These are phyloP conservation scores for Dendrocalamus latiflorus DNA, from an alignment of 202 grass and related monocot species.

Conservation along the genomic window DNA sequence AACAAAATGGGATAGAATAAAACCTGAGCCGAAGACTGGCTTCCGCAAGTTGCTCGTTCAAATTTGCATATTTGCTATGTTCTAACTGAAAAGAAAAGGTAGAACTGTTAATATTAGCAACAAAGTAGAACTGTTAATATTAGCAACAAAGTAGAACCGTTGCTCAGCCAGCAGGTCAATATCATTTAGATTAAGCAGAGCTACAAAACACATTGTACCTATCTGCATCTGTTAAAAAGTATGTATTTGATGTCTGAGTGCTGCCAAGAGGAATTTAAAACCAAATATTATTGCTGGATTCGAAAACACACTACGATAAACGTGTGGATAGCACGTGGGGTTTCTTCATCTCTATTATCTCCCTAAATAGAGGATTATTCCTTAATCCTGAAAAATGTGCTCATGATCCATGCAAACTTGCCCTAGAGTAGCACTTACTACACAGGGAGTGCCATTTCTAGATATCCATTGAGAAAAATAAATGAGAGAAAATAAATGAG, in stretches of 20 bases:
- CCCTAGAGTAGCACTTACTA: background rate
- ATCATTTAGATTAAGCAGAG: background rate
- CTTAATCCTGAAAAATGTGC: background rate
- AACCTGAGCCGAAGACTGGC: conserved; percentile 59
- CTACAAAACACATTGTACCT: background rate
- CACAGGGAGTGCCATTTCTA: no score
- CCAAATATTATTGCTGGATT: background rate
- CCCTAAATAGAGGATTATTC: background rate
- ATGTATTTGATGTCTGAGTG: no score
- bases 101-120: conserved; percentile 5
- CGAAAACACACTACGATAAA: background rate
- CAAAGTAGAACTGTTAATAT: background rate
- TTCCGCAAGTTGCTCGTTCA: conserved; percentile 61
- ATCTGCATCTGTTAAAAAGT: background rate
- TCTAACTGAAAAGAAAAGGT: conserved; percentile 46
- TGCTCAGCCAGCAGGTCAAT: background rate
- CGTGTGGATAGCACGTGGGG: background rate
- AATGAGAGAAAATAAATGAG: no score
- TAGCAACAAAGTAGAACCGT: no score
- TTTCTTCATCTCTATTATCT: background rate
- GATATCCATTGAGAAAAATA: no score
- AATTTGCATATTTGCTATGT: conserved; percentile 55
- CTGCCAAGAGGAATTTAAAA: background rate
- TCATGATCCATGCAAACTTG: background rate
- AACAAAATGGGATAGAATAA: background rate